Evolutionary conservation across 805 yeast genomes (phyloP), one percentile per base, ranked within the genome.

Genomic region (Ogataea philodendri): DNA sequence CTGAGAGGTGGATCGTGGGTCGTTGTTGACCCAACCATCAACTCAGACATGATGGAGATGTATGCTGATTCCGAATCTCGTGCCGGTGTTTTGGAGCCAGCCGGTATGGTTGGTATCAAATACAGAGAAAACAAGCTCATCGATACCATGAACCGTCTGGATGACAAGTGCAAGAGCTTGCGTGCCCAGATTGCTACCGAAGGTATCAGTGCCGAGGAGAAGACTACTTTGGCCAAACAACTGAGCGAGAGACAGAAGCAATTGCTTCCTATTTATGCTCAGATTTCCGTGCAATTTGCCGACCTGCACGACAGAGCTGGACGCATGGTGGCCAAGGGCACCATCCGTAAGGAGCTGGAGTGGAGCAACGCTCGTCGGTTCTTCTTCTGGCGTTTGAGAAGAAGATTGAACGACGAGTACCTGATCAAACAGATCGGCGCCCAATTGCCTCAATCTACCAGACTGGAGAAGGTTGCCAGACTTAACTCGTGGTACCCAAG

Each of bases 1-100:
- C 75, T 93, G 51, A 84, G 99, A 76, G 99, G 99, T 72, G 99
- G 99, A 62, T 90, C 98, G 16, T 93, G 99, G 99, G 99, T 94
- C 38, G 99, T 93, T 51, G 96, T 93, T 60, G 99, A 93, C 66
- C 97, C 98, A 47, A 86, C 97, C 32, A 93, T 93, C 69, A 93
- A 94, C 65, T 65, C 84, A 30, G 97, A 89, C 45, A 86, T 86
- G 85, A 94, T 93, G 96, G 99, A 93, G 69, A 90, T 93, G 97
- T 93, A 90, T 55, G 97, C 97, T 15, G 98, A 94, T 63, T 82
- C 77, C 32, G 93, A 93, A 36, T 75, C 97, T 8, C 78, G 99
- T 62, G 98, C 88, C 25, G 97, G 98, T 79, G 96, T 93, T 41
- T 72, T 94, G 60, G 98, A 93, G 68, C 97, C 98, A 34, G 96